These are phyloP conservation scores for Zygoascus ofunaensis DNA, from an alignment of 805 yeast species.

Conservation along the genomic window DNA sequence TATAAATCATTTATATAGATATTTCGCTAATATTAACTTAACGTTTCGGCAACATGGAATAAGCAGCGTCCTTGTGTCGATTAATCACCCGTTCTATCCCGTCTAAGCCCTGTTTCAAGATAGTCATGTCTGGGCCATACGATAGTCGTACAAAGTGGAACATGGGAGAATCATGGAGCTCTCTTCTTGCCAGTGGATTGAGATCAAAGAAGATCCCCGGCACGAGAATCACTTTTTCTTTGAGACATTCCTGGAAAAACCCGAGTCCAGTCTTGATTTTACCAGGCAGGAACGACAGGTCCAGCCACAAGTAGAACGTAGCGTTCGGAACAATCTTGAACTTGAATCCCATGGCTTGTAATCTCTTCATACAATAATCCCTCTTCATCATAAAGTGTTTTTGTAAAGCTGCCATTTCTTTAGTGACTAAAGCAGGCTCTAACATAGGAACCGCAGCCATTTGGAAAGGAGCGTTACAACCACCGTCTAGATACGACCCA, in stretches of 20 bases:
- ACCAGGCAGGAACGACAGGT: slow-evolving; percentile 45
- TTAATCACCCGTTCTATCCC: slow-evolving; percentile 42
- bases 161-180: slow-evolving; percentile 49
- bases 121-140: slow-evolving; percentile 49
- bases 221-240: slow-evolving; percentile 49
- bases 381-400: slow-evolving; percentile 48
- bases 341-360: slow-evolving; percentile 44
- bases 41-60: neutral
- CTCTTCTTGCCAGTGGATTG: slow-evolving; percentile 42
- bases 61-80: slow-evolving; percentile 6
- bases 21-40: too few species aligned
- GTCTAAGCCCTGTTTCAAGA: slow-evolving; percentile 48
- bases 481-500: slow-evolving; percentile 54
- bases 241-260: slow-evolving; percentile 54
- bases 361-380: slow-evolving; percentile 43
- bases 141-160: slow-evolving; percentile 50
- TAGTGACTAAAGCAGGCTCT: slow-evolving; percentile 40
- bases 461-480: slow-evolving; percentile 53
- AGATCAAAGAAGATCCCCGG: slow-evolving; percentile 57
- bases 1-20: too few species aligned
- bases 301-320: slow-evolving; percentile 53
- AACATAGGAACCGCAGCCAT: slow-evolving; percentile 49
- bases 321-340: slow-evolving; percentile 46
- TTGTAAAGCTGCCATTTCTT: slow-evolving; percentile 51
- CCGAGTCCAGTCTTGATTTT: slow-evolving; percentile 50